Conservation (phyloP, 2,329 filamentous ascomycete genomes). For the Exophiala sp. region DNA sequence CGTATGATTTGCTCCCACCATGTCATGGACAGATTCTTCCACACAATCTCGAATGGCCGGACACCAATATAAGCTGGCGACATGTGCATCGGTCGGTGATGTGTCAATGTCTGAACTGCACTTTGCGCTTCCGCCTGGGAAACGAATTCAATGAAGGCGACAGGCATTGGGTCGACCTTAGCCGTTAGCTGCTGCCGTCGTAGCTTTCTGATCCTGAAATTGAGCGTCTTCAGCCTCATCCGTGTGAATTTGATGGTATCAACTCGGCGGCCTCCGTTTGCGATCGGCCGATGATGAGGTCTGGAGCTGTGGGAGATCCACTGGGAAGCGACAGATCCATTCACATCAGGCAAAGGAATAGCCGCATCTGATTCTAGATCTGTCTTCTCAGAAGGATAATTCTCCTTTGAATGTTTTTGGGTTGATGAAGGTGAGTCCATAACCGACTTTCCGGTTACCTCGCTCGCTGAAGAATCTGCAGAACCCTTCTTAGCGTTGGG, state of each 20-base stretch:
- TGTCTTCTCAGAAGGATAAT: neutral
- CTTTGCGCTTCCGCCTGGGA: slow-evolving; percentile 79
- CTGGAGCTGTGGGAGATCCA: slow-evolving; percentile 34
- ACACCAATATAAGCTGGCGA: slow-evolving; percentile 81
- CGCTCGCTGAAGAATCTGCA: slow-evolving; percentile 36
- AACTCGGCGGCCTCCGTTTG: slow-evolving; percentile 36
- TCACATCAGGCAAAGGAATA: slow-evolving; percentile 29
- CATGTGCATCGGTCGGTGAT: slow-evolving; percentile 84
- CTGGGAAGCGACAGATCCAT: slow-evolving; percentile 36
- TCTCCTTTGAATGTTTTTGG: neutral
- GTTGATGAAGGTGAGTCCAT: slow-evolving; percentile 41
- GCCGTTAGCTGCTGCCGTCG: slow-evolving; percentile 30
- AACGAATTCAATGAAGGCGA: slow-evolving; percentile 85
- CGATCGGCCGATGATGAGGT: slow-evolving; percentile 35
- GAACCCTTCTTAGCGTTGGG: slow-evolving; percentile 52
- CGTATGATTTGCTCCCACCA: slow-evolving; percentile 55
- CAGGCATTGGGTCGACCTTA: slow-evolving; percentile 56
- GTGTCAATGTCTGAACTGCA: slow-evolving; percentile 78
- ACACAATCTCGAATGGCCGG: slow-evolving; percentile 77
- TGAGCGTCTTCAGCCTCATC: slow-evolving; percentile 32
- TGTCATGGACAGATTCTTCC: slow-evolving; percentile 74
- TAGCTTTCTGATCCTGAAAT: slow-evolving; percentile 32
- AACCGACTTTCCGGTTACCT: slow-evolving; percentile 63
- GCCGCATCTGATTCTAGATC: neutral
- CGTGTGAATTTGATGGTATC: slow-evolving; percentile 39